Percentiles rank a stretch among this genome's conserved stretches.
These are phyloP conservation scores for Botrytis squamosa DNA, from an alignment of 2,329 filamentous ascomycete species.

Conservation along the genomic window DNA sequence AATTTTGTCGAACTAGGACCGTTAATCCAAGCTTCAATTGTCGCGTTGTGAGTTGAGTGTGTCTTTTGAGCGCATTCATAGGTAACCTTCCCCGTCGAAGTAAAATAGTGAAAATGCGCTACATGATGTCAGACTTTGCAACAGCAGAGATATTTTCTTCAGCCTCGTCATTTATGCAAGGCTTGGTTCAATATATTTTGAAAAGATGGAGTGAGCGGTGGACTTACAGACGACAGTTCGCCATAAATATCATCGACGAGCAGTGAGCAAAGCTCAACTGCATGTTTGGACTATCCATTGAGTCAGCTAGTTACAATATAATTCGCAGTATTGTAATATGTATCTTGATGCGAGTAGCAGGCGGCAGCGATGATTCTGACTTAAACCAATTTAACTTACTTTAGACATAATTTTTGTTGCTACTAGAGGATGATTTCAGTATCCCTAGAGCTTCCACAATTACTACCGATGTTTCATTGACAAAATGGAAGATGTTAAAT, in stretches of 20 bases:
- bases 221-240: slow-evolving; percentile 82
- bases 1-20: slow-evolving; percentile 83
- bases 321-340: not conserved
- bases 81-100: slow-evolving; percentile 76
- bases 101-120: slow-evolving; percentile 84
- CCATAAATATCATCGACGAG: slow-evolving; percentile 88
- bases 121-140: slow-evolving; percentile 33
- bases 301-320: not conserved
- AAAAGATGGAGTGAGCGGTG: slow-evolving; percentile 8
- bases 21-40: slow-evolving; percentile 79
- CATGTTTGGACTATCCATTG: slow-evolving; percentile 60
- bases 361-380: slow-evolving; percentile 22
- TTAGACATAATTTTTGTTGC: slow-evolving; percentile 53
- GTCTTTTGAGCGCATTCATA: slow-evolving; percentile 64
- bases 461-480: slow-evolving; percentile 59
- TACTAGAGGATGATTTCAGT: slow-evolving; percentile 73
- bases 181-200: slow-evolving; percentile 4
- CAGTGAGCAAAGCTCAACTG: slow-evolving; percentile 85
- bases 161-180: slow-evolving; percentile 21
- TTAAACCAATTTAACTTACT: slow-evolving; percentile 47
- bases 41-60: slow-evolving; percentile 69
- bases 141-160: slow-evolving; percentile 16
- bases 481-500: slow-evolving; percentile 10
- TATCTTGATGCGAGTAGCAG: slow-evolving; percentile 31
- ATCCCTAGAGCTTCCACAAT: slow-evolving; percentile 72